Evolutionary conservation across 768 basidiomycete genomes (phyloP), one percentile per base, ranked within the genome.

Genomic region (Macrolepiota fuliginosa): DNA sequence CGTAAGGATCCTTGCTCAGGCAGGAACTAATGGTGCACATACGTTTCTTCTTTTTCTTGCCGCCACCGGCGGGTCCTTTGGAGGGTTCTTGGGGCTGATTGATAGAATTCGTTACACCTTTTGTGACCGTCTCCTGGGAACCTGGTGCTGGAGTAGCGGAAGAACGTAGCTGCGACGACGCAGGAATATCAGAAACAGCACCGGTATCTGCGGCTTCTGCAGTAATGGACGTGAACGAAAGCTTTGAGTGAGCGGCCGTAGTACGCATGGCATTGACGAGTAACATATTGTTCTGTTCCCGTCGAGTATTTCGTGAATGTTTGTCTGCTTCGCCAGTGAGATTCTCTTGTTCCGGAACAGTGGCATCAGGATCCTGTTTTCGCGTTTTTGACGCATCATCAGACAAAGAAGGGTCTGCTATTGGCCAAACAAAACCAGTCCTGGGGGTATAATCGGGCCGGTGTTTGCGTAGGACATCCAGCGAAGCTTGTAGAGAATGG

Each of bases 341-440:
- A 27, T 29, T 55, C 42, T 61, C 60, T n/a, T 61, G 53, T 24
- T 61, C 60, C 24, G 60, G 45, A 25, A 54, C 53, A 39, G 45
- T 39, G 60, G 60, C 50, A 47, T 61, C 53, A 40, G 60, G n/a
- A 22, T 61, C 60, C 32, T 61, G 60, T 39, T 55, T 61, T 25
- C 60, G 60, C 32, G 60, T 47, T 54, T 61, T 61, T 54, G 60
- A 61, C 29, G 53, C 46, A 17, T 55, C 60, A 37, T 61, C 60
- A 49, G 77, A 65, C 1, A 79, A 62, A 25, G 83, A 76, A 2
- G 85, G 71, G 65, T 89, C 89, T 56, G 81, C 77, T 64, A 94
- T 87, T 50, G 93, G 91, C 93, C 93, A 96, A 1, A 88, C 81
- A 69, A 92, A 92, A 5, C 91, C 91, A 27, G 88, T 88, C 49